A percentile compares a stretch with the other conserved stretches of the same genome.
Evolutionary conservation across 495 filamentous ascomycete species (phyloP).

Genomic region (Rusavskia elegans): DNA sequence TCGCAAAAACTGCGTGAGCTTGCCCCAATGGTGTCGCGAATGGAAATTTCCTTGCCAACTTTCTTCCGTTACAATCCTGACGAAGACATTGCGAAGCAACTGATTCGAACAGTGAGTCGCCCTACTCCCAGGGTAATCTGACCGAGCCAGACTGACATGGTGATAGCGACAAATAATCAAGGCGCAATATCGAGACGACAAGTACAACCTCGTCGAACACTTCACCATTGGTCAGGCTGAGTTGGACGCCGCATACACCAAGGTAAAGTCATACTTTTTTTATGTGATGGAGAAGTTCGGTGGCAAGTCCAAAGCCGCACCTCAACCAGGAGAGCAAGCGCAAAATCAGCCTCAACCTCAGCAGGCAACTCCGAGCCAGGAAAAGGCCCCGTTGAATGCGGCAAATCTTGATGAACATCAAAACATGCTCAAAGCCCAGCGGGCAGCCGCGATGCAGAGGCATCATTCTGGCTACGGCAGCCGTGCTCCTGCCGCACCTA

Average conservation of each 20-base stretch:
- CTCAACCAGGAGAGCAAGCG: constrained; percentile 20
- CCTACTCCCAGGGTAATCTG: background rate
- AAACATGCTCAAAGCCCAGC: constrained; percentile 29
- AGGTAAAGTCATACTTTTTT: constrained; percentile 29
- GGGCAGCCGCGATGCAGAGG: constrained; percentile 31
- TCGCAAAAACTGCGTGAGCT: constrained; percentile 27
- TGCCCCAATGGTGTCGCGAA: background rate
- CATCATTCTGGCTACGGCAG: constrained; percentile 39
- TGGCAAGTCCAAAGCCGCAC: background rate
- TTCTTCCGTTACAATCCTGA: constrained; percentile 23
- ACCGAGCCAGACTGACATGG: constrained; percentile 13
- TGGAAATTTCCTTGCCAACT: constrained; percentile 20
- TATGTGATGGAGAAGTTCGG: constrained; percentile 18
- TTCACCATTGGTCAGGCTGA: constrained; percentile 44
- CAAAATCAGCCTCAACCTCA: constrained; percentile 16
- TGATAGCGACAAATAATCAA: constrained; percentile 37
- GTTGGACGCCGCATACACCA: constrained; percentile 31
- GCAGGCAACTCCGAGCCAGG: constrained; percentile 16
- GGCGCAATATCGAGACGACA: constrained; percentile 40
- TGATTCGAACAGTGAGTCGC: constrained; percentile 27
- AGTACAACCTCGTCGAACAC: constrained; percentile 35
- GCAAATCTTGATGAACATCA: constrained; percentile 46
- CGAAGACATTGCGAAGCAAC: constrained; percentile 25
- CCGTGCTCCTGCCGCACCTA: constrained; percentile 46
- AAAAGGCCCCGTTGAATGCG: constrained; percentile 32